Conservation (phyloP, 768 basidiomycete genomes). For the Pleurotus platypus region DNA sequence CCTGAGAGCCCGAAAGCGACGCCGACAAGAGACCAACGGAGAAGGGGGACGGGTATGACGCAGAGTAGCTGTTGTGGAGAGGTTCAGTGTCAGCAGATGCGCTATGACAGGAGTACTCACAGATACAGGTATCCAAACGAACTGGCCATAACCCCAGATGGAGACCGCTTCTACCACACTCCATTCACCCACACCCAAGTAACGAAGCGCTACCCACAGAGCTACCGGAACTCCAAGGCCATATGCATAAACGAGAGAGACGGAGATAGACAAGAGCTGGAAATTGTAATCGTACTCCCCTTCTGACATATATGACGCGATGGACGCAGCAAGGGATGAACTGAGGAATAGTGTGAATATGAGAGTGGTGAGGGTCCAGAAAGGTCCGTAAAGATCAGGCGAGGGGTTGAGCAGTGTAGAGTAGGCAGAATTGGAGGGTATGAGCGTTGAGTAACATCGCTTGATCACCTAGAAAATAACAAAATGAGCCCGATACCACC, state of each 20-base stretch:
- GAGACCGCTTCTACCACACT: conserved; percentile 79
- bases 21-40: conserved; percentile 79
- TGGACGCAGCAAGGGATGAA: conserved; percentile 86
- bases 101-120: conserved; percentile 34
- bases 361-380: conserved; percentile 97
- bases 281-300: conserved; percentile 80
- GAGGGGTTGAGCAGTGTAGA: conserved; percentile 63
- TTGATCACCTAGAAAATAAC: conserved; percentile 50
- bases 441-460: conserved; percentile 74
- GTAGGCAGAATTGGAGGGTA: conserved; percentile 68
- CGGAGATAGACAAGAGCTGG: conserved; percentile 76
- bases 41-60: conserved; percentile 76
- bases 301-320: conserved; percentile 76
- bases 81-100: too few species aligned
- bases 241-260: conserved; percentile 84
- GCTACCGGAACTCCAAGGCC: conserved; percentile 77
- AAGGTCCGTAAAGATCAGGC: conserved; percentile 84
- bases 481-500: not conserved
- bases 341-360: conserved; percentile 92
- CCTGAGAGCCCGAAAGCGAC: conserved; percentile 78
- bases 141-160: conserved; percentile 79
- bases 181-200: conserved; percentile 89
- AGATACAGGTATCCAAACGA: conserved; percentile 86
- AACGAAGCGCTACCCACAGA: conserved; percentile 83
- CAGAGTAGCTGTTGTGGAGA: conserved; percentile 59